Evolutionary conservation across 352 stramenopile species (phyloP), one percentile per base, ranked within the genome.

Genomic region (Aphanomyces cochlioides): DNA sequence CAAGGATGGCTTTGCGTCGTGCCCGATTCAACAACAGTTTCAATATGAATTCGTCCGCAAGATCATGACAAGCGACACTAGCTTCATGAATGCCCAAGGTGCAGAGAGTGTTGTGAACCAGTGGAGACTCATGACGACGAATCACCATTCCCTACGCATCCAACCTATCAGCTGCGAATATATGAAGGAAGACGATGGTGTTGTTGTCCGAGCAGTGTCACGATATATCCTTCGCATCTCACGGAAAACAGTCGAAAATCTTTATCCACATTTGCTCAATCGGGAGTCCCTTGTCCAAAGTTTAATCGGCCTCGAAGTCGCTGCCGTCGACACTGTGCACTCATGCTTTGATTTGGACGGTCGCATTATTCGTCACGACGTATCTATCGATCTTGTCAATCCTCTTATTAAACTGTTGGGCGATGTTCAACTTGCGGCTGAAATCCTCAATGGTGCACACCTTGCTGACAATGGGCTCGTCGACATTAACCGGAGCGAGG

Each of bases 341-440:
- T 74, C 75, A 21, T 48, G 67, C 36, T 76, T 78, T 39, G 48
- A 76, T 47, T 37, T 64, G n/a, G 60, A 73, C 45, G 57, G 66
- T 41, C 56, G 60, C 38, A 76, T 78, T 56, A 43, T 69, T 15
- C 70, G 70, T 3, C 74, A 78, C 56, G 69, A 74, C 57, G 74
- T 76, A 50, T 50, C 72, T 21, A 76, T 67, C 54, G 73, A 78
- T 56, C 75, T 78, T 67, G 61, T 78, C 43, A 63, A 61, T 12
- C 64, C 64, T 10, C 54, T 70, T 1, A 54, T 70, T 34, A 70
- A 70, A 36, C 47, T 70, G 7, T 50, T 70, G 19, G 64, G 64
- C 13, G 48, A 70, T 41, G 47, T 70, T 21, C 34, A 63, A 5
- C 17, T 61, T 10, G 64, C 53, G 12, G 64, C 64, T 7, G 53